phyloP scores from a whole-genome alignment of 78 protist genomes.

The Capsaspora owczarzaki region DNA sequence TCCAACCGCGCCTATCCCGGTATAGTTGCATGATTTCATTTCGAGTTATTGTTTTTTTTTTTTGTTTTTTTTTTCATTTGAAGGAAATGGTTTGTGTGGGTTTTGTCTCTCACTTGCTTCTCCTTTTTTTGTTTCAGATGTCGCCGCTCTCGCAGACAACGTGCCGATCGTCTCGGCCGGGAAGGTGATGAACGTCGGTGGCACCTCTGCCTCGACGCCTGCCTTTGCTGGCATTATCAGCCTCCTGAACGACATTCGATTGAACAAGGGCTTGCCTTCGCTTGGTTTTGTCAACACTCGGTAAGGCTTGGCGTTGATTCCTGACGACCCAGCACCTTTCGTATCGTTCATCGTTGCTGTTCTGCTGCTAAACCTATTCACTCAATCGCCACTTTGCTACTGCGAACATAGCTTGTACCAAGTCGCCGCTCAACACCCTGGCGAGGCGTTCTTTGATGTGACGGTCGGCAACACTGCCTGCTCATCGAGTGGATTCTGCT shows the following conservation, averaged over 20 bases:
- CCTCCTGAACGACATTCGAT: slow-evolving; percentile 9
- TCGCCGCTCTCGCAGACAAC: neutral
- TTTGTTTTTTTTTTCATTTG: neutral
- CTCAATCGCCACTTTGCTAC: no score
- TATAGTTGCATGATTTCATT: neutral
- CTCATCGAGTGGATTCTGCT: neutral
- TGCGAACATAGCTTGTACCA: neutral
- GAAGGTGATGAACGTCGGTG: neutral
- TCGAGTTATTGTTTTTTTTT: no score
- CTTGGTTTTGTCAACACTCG: slow-evolving; percentile 29
- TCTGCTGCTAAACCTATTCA: no score
- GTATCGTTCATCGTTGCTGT: no score
- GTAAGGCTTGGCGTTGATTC: neutral
- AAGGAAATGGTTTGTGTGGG: neutral
- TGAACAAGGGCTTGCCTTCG: slow-evolving; percentile 9
- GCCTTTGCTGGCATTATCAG: slow-evolving; percentile 6
- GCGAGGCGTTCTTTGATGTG: slow-evolving; percentile 16
- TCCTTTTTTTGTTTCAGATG: neutral
- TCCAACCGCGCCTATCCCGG: slow-evolving; percentile 36
- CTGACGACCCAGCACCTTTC: no score
- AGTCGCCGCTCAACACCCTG: neutral
- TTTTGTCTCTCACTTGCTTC: neutral
- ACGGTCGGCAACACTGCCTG: slow-evolving; percentile 23
- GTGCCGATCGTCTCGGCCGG: neutral
- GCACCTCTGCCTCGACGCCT: slow-evolving; percentile 6